phyloP scores from a whole-genome alignment of 208 protist species.

The Acanthamoeba lenticulata region DNA sequence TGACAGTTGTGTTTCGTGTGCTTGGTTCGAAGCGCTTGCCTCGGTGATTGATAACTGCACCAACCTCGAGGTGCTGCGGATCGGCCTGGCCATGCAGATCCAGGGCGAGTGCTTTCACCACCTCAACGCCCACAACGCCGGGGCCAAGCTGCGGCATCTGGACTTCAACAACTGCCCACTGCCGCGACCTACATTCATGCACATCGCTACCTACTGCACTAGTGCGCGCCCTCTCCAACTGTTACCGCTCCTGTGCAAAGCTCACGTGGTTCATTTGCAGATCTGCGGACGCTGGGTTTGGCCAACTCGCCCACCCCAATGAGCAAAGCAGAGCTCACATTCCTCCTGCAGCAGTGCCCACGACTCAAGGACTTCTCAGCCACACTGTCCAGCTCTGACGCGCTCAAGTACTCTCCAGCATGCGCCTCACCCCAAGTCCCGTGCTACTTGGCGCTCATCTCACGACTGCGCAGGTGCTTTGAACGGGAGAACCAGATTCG shows the following conservation, averaged over 20 bases:
- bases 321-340: not conserved
- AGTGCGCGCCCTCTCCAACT: not conserved
- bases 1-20: not conserved
- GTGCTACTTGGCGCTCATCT: not conserved
- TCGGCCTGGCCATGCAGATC: not conserved
- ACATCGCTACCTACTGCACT: not conserved
- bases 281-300: not conserved
- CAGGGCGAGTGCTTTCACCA: slow-evolving; percentile 3
- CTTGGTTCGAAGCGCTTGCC: not conserved
- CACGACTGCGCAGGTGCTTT: not conserved
- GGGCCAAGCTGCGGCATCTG: not conserved
- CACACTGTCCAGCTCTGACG: not conserved
- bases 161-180: slow-evolving; percentile 16
- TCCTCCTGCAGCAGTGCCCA: not conserved
- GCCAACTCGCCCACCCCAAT: not conserved
- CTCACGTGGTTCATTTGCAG: not conserved
- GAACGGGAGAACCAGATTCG: not conserved
- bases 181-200: not conserved
- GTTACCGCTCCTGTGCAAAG: not conserved
- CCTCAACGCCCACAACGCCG: not conserved
- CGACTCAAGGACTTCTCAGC: not conserved
- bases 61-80: not conserved
- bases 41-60: not conserved
- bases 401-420: not conserved
- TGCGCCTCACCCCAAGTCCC: no score